Evolutionary conservation across 352 stramenopile genomes (phyloP).

Genomic region (Phytophthora kernoviae): DNA sequence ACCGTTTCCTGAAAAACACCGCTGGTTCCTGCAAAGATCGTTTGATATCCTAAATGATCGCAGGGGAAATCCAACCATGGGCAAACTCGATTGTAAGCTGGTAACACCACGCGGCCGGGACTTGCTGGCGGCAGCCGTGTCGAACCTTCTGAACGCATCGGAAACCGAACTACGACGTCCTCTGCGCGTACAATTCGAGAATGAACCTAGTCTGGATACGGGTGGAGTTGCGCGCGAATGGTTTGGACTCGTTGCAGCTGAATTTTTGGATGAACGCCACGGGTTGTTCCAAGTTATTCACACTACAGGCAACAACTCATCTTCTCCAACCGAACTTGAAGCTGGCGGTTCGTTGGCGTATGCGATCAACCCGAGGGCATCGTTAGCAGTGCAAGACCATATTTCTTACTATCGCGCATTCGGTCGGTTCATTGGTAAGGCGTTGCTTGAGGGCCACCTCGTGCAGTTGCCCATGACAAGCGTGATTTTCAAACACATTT

Average conservation of each 20-base stretch:
- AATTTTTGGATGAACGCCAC: conserved; percentile 48
- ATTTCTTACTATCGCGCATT: conserved; percentile 65
- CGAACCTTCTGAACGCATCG: conserved; percentile 33
- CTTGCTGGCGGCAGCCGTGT: conserved; percentile 42
- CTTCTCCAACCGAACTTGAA: background rate
- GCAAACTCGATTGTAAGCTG: conserved; percentile 29
- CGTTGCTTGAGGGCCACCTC: conserved; percentile 70
- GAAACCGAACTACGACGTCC: conserved; percentile 42
- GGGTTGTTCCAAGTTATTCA: conserved; percentile 55
- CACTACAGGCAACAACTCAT: conserved; percentile 31
- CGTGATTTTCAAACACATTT: conserved; percentile 77
- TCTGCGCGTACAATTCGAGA: conserved; percentile 68
- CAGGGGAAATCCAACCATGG: conserved; percentile 33
- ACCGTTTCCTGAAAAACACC: conserved; percentile 59
- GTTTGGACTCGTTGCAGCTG: conserved; percentile 61
- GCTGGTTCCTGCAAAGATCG: conserved; percentile 62
- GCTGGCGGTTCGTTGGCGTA: conserved; percentile 32
- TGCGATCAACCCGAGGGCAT: conserved; percentile 47
- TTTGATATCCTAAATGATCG: conserved; percentile 44
- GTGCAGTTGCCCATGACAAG: conserved; percentile 53
- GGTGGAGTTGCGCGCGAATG: conserved; percentile 84
- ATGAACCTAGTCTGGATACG: conserved; percentile 79
- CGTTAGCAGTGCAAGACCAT: conserved; percentile 35
- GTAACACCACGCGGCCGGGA: conserved; percentile 37
- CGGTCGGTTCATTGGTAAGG: conserved; percentile 69